phyloP scores from a whole-genome alignment of 306 rosid species.

The Oemleria cerasiformis region DNA sequence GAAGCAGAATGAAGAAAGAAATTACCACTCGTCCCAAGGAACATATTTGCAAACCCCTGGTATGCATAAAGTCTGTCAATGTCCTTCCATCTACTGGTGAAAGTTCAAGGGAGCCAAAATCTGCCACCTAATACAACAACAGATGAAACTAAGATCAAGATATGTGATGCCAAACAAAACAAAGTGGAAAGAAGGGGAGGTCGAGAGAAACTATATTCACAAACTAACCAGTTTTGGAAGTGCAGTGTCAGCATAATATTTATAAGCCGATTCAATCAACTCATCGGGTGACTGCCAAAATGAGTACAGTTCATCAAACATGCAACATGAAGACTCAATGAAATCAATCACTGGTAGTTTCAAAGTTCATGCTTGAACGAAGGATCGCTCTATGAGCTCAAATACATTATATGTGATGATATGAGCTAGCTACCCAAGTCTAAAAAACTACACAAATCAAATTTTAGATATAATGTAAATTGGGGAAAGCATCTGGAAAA shows the following conservation, averaged over 20 bases:
- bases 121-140: slow-evolving; percentile 71
- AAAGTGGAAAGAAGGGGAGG: slow-evolving; percentile 6
- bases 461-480: slow-evolving; percentile 9
- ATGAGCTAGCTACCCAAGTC: background rate
- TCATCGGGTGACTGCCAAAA: slow-evolving; percentile 79
- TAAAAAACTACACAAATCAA: slow-evolving; percentile 13
- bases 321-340: slow-evolving; percentile 22
- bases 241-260: slow-evolving; percentile 79
- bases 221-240: slow-evolving; percentile 94
- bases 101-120: slow-evolving; percentile 98
- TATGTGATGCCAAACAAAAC: slow-evolving; percentile 8
- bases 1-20: background rate
- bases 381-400: background rate
- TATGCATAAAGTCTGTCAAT: slow-evolving; percentile 96
- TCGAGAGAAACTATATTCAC: slow-evolving; percentile 6
- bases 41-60: slow-evolving; percentile 89
- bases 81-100: slow-evolving; percentile 99
- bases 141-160: slow-evolving; percentile 28
- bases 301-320: slow-evolving; percentile 14
- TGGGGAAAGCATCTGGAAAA: slow-evolving; percentile 28
- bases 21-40: slow-evolving; percentile 90
- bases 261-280: slow-evolving; percentile 92
- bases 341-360: slow-evolving; percentile 1
- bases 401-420: background rate
- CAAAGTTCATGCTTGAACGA: background rate